These are phyloP conservation scores for Fusarium mundagurra DNA, from an alignment of 2,329 filamentous ascomycete species.

Conservation along the genomic window DNA sequence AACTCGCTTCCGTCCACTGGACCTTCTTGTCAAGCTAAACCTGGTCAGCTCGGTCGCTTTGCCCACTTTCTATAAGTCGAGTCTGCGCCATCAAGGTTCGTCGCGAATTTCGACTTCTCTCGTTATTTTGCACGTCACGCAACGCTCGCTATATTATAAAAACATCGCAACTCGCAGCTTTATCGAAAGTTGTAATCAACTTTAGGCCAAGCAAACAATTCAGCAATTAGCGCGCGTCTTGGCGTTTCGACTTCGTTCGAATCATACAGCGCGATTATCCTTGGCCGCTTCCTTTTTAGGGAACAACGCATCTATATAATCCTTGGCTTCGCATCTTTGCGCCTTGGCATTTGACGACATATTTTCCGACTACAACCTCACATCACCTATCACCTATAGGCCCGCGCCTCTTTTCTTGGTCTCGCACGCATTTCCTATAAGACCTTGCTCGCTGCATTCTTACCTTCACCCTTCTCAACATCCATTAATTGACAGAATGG, in stretches of 20 bases:
- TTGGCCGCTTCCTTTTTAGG: slow-evolving; percentile 33
- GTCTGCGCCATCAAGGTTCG: slow-evolving; percentile 32
- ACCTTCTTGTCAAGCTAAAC: slow-evolving; percentile 20
- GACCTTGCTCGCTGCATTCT: neutral
- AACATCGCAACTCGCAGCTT: slow-evolving; percentile 1
- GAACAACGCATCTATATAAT: slow-evolving; percentile 23
- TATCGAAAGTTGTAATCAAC: slow-evolving; percentile 1
- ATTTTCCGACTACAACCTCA: neutral
- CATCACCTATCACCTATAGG: slow-evolving; percentile 4
- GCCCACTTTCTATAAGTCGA: slow-evolving; percentile 25
- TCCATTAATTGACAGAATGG: slow-evolving; percentile 37
- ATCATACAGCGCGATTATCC: slow-evolving; percentile 30
- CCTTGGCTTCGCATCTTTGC: slow-evolving; percentile 23
- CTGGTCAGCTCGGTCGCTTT: slow-evolving; percentile 19
- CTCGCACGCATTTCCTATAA: neutral
- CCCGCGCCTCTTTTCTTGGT: slow-evolving; percentile 7
- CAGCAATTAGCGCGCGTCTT: slow-evolving; percentile 26
- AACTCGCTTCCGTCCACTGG: slow-evolving; percentile 28
- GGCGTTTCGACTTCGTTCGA: slow-evolving; percentile 20
- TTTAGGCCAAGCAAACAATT: slow-evolving; percentile 15
- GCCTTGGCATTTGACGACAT: slow-evolving; percentile 37
- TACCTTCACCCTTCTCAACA: neutral
- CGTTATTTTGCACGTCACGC: neutral
- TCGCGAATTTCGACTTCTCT: neutral
- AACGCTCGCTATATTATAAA: slow-evolving; percentile 14